Percentiles rank a stretch among this genome's conserved stretches.
These are phyloP conservation scores for Hemileia vastatrix DNA, from an alignment of 1,284 basidiomycete genomes.

Conservation along the genomic window DNA sequence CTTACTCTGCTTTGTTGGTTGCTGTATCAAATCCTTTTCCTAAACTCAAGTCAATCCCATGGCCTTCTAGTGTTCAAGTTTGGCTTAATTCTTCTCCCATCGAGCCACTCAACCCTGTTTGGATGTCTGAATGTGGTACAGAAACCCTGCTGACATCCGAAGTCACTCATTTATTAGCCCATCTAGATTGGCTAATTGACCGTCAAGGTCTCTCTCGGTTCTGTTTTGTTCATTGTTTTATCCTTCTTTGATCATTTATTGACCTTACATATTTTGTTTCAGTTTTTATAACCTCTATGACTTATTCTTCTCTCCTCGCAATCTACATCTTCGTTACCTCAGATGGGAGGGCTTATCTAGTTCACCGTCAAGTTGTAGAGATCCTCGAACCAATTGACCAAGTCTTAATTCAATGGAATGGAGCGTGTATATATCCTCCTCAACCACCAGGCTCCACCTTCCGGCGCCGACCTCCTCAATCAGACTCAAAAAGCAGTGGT, in stretches of 20 bases:
- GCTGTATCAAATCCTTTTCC: constrained; percentile 1
- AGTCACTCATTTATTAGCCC: background rate
- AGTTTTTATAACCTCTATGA: background rate
- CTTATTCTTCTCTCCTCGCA: constrained; percentile 33
- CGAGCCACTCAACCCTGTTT: too few species aligned
- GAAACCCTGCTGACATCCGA: too few species aligned
- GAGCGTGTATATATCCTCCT: background rate
- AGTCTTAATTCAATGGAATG: background rate
- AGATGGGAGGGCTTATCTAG: constrained; percentile 46
- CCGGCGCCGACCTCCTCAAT: background rate
- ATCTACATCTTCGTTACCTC: constrained; percentile 43
- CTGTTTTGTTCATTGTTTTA: background rate
- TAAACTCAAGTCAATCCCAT: constrained; percentile 8
- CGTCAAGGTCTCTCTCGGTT: constrained; percentile 4
- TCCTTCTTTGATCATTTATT: background rate
- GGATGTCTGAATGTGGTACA: too few species aligned
- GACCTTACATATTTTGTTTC: too few species aligned
- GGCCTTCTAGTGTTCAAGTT: constrained; percentile 1
- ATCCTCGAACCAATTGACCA: too few species aligned
- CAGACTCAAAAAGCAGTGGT: too few species aligned
- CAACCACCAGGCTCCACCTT: background rate
- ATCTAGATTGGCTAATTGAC: constrained; percentile 22
- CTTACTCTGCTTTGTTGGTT: constrained; percentile 8
- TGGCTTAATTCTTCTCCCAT: background rate
- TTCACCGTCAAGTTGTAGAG: too few species aligned